phyloP scores from a whole-genome alignment of 305 asterid genomes.

The Striga hermonthica region DNA sequence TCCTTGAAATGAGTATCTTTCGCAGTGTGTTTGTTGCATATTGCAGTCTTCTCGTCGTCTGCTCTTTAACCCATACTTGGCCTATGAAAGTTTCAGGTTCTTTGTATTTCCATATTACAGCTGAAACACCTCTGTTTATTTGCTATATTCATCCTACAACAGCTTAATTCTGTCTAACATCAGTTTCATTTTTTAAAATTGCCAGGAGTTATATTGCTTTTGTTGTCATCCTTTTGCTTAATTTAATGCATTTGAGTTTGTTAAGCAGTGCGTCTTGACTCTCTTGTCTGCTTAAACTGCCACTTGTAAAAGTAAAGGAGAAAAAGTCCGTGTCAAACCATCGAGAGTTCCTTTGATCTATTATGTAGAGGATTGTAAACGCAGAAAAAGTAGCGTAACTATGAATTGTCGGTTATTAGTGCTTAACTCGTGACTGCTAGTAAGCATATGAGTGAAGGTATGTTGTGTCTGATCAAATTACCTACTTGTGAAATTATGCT shows the following conservation, averaged over 20 bases:
- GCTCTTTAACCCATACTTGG: conserved; percentile 1
- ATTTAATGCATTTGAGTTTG: neutral
- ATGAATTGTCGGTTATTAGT: conserved; percentile 13
- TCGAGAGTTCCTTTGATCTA: too few species aligned
- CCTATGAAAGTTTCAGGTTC: conserved; percentile 3
- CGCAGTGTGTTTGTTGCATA: neutral
- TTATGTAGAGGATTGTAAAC: neutral
- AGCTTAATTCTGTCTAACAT: conserved; percentile 7
- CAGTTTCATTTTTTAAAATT: neutral
- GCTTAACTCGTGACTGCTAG: conserved; percentile 1
- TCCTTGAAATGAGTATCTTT: conserved; percentile 1
- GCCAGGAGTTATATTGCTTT: neutral
- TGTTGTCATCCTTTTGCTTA: conserved; percentile 2
- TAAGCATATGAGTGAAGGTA: conserved; percentile 15
- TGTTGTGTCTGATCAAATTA: neutral
- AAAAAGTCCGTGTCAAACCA: neutral
- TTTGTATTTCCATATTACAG: neutral
- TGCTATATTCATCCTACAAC: too few species aligned
- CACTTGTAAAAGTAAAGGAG: conserved; percentile 14
- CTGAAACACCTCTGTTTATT: neutral
- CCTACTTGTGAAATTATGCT: conserved; percentile 2
- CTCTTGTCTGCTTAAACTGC: neutral
- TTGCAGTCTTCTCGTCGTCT: neutral
- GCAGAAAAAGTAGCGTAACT: too few species aligned
- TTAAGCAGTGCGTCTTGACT: neutral